Conservation (phyloP, 495 filamentous ascomycete genomes). For the Stereocaulon alpinum region DNA sequence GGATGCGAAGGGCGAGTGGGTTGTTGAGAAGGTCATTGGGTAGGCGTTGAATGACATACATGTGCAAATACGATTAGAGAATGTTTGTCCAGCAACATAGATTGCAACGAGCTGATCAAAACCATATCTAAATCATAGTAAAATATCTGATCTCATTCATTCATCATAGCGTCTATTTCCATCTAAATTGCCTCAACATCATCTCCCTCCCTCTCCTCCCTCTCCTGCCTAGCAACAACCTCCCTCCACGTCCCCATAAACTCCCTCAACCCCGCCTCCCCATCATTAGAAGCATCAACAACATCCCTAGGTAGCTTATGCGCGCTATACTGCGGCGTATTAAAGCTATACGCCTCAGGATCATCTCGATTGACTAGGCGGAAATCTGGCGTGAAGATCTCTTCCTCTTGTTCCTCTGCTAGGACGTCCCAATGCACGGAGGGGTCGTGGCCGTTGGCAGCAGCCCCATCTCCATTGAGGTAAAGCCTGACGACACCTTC, state of each 20-base stretch:
- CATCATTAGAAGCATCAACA: slow-evolving; percentile 71
- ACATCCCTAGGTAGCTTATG: slow-evolving; percentile 93
- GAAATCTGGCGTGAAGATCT: slow-evolving; percentile 61
- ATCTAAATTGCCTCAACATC: neutral
- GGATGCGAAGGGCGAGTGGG: slow-evolving; percentile 63
- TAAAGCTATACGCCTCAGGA: slow-evolving; percentile 77
- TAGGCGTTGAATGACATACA: neutral
- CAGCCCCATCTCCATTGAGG: slow-evolving; percentile 24
- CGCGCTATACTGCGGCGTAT: slow-evolving; percentile 78
- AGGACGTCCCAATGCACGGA: too few species aligned
- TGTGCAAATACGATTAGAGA: neutral
- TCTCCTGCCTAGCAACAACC: slow-evolving; percentile 50
- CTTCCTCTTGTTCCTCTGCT: slow-evolving; percentile 44
- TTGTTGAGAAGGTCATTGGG: slow-evolving; percentile 43
- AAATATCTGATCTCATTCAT: too few species aligned
- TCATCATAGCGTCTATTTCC: too few species aligned
- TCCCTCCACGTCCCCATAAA: slow-evolving; percentile 83
- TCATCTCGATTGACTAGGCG: slow-evolving; percentile 73
- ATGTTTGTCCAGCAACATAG: too few species aligned
- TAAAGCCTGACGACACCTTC: slow-evolving; percentile 36
- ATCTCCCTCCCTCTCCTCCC: slow-evolving; percentile 38
- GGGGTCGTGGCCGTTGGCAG: neutral
- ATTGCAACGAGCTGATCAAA: too few species aligned
- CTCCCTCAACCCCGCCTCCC: slow-evolving; percentile 65
- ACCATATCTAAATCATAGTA: too few species aligned